These are phyloP conservation scores for Phialemoniopsis sp. DNA, from an alignment of 2,329 filamentous ascomycete genomes.

Conservation along the genomic window DNA sequence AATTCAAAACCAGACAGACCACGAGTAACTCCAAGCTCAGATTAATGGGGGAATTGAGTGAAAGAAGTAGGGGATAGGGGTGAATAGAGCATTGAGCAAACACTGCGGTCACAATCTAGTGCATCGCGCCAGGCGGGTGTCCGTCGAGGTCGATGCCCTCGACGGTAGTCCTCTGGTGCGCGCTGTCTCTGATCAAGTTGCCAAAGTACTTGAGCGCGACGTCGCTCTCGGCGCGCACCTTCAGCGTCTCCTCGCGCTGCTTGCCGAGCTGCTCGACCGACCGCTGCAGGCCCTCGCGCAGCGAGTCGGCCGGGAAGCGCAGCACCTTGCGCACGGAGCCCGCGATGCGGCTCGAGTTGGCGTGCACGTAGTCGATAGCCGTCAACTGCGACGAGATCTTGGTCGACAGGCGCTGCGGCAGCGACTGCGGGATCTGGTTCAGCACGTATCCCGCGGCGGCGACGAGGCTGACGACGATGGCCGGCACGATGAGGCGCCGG, in stretches of 20 bases:
- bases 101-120: not conserved
- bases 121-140: constrained; percentile 28
- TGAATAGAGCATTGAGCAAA: no score
- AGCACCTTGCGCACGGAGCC: constrained; percentile 84
- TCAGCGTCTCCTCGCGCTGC: constrained; percentile 78
- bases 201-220: constrained; percentile 86
- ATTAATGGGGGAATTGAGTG: no score
- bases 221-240: constrained; percentile 78
- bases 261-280: constrained; percentile 78
- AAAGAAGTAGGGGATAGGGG: no score
- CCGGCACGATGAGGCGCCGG: constrained; percentile 75
- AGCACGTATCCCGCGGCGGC: constrained; percentile 78
- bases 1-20: no score
- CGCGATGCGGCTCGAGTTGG: constrained; percentile 80
- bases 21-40: no score
- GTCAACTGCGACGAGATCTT: constrained; percentile 81
- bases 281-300: constrained; percentile 77
- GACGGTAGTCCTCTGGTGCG: constrained; percentile 44
- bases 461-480: constrained; percentile 67
- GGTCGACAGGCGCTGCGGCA: constrained; percentile 77
- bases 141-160: constrained; percentile 51
- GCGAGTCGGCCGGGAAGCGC: constrained; percentile 79
- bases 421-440: constrained; percentile 80
- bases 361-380: constrained; percentile 87
- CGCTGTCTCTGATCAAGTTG: constrained; percentile 70